These are phyloP conservation scores for Knoxia roxburghii DNA, from an alignment of 257 asterid genomes.

Conservation along the genomic window DNA sequence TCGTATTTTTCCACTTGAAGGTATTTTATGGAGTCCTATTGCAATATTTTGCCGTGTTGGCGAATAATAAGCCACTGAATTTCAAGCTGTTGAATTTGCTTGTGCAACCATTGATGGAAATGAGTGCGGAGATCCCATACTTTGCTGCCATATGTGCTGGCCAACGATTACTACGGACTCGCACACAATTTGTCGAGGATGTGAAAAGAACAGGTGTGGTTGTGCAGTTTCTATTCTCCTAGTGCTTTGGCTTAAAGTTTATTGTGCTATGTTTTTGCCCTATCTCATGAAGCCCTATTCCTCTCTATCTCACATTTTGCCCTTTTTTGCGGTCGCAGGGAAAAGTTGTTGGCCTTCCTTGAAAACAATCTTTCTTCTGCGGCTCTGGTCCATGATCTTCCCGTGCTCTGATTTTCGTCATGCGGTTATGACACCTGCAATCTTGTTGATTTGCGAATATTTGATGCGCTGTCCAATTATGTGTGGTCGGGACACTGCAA, in stretches of 20 bases:
- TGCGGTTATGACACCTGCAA: constrained; percentile 83
- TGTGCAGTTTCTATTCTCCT: background rate
- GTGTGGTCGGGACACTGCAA: constrained; percentile 66
- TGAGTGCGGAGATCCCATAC: constrained; percentile 90
- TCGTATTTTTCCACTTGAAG: constrained; percentile 28
- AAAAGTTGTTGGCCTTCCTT: constrained; percentile 87
- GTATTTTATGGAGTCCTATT: constrained; percentile 79
- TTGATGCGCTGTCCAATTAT: constrained; percentile 71
- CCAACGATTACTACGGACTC: constrained; percentile 59
- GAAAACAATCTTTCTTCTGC: constrained; percentile 73
- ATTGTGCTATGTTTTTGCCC: background rate
- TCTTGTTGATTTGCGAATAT: constrained; percentile 75
- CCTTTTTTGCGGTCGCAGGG: constrained; percentile 31
- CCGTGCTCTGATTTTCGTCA: constrained; percentile 98
- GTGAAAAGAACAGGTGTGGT: constrained; percentile 58
- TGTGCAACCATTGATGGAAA: constrained; percentile 84
- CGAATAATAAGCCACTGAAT: constrained; percentile 65
- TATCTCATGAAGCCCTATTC: background rate
- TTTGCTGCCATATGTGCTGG: constrained; percentile 99
- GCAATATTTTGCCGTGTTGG: constrained; percentile 89
- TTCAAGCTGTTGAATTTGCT: constrained; percentile 65
- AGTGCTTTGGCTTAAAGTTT: background rate
- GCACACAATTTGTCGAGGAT: constrained; percentile 61
- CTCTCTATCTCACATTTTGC: constrained; percentile 2
- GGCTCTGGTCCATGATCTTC: constrained; percentile 89